Percentiles rank a stretch among this genome's conserved stretches.
Evolutionary conservation across 1,139 yeast genomes (phyloP).

Genomic region (Hyphopichia fennica): DNA sequence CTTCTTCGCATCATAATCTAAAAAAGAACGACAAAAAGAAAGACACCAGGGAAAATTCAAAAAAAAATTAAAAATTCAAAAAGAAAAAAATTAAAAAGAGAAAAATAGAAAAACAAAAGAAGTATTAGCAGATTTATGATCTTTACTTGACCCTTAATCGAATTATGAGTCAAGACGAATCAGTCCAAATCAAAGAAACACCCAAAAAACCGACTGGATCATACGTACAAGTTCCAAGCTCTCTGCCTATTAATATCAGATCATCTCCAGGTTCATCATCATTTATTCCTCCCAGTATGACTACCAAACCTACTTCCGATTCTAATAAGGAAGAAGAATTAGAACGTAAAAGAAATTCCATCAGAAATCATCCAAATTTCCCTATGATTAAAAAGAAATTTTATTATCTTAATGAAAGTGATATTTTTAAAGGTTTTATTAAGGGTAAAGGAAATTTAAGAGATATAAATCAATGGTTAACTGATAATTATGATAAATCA

Average conservation of each 20-base stretch:
- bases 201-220: constrained; percentile 13
- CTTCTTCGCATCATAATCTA: too few relatives aligned
- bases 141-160: not conserved
- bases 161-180: constrained; percentile 31
- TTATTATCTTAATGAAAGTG: constrained; percentile 46
- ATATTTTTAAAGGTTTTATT: constrained; percentile 61
- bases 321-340: constrained; percentile 27
- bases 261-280: constrained; percentile 20
- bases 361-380: constrained; percentile 45
- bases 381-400: constrained; percentile 50
- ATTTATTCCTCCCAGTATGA: constrained; percentile 14
- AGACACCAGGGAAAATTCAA: too few relatives aligned
- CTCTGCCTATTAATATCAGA: constrained; percentile 32
- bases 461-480: constrained; percentile 52
- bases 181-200: constrained; percentile 16
- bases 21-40: too few relatives aligned
- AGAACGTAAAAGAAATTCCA: constrained; percentile 39
- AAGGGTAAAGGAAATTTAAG: constrained; percentile 58
- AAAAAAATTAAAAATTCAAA: too few relatives aligned
- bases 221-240: constrained; percentile 37
- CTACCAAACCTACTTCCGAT: constrained; percentile 11
- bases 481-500: constrained; percentile 31
- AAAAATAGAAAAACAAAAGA: not conserved
- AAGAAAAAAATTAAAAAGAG: too few relatives aligned
- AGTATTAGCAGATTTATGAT: not conserved